Conservation (phyloP, 1,139 yeast species). For the Candida buenavistaensis region DNA sequence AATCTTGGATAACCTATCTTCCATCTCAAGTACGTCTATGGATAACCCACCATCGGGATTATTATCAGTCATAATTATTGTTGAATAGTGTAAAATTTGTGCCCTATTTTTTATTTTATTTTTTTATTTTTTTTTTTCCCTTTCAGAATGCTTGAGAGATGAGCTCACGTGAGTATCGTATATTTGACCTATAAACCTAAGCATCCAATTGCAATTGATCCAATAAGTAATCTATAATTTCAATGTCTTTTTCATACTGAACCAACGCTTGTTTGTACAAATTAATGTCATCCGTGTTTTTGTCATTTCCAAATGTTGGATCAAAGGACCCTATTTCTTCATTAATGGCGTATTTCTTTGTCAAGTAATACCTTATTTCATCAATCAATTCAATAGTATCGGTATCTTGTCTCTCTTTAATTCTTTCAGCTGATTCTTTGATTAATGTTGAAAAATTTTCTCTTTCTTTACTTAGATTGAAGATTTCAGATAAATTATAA, state of each 20-base stretch:
- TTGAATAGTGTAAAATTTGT: background rate
- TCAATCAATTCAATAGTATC: constrained; percentile 80
- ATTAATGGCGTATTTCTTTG: constrained; percentile 44
- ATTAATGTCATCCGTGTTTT: constrained; percentile 24
- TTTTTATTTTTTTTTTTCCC: constrained; percentile 2
- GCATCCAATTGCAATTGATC: constrained; percentile 47
- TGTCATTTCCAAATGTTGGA: constrained; percentile 21
- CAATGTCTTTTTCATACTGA: constrained; percentile 34
- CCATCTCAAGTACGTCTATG: constrained; percentile 51
- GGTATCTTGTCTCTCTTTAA: constrained; percentile 62
- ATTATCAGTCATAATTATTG: constrained; percentile 24
- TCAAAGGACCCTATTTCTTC: constrained; percentile 33
- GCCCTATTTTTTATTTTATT: background rate
- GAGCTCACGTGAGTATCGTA: constrained; percentile 6
- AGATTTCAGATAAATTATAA: constrained; percentile 40
- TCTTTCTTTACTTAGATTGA: constrained; percentile 28
- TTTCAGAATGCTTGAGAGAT: constrained; percentile 6
- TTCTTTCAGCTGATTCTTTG: constrained; percentile 55
- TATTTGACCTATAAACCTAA: constrained; percentile 1
- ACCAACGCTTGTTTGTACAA: constrained; percentile 31
- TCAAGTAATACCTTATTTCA: constrained; percentile 68
- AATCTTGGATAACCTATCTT: constrained; percentile 66
- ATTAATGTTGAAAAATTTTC: constrained; percentile 23
- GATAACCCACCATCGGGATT: constrained; percentile 48
- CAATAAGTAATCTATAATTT: constrained; percentile 44